Evolutionary conservation across 2,329 filamentous ascomycete species (phyloP), one percentile per base, ranked within the genome.

Genomic region (Neonectria faginata): DNA sequence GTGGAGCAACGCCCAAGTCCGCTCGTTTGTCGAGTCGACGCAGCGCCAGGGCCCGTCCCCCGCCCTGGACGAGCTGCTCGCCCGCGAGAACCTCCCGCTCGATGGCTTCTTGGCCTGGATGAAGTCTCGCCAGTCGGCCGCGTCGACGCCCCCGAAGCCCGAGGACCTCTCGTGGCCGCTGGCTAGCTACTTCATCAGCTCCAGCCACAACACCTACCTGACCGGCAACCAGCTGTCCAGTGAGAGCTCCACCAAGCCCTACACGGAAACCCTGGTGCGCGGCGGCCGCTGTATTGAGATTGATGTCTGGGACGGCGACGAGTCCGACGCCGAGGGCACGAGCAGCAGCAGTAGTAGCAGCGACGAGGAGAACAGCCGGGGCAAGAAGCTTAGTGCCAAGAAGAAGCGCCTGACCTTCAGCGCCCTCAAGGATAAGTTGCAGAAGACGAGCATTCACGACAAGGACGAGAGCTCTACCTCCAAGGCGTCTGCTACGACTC

Each of bases 151-250:
- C 2, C 77, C 77, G 20, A 71, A 74, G 25, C 67, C 79, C 2
- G 75, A 82, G 59, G 85, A 88, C 60, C 85, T 96, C 60, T 88
- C 93, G 56, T 91, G 89, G 73, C 94, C 94, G 0, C 81, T 97
- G 67, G 92, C 93, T 64, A 94, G 93, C 79, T 97, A 97, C 80
- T 97, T 93, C 79, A 93, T 97, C 76, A 97, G 91, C 67, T 97
- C 93, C 72, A 97, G 94, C 61, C 94, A 97, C 84, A 97, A 97
- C 80, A 97, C 94, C 0, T 97, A 97, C 72, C 87, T 97, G 22
- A 88, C 94, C 1, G 94, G 94, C 25, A 92, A 95, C 75, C 94
- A 97, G 81, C 88, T 97, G 14, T 93, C 88, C 65, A 95, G 93
- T 71, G 89, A 91, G 65, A 96, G 93, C 57, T 97, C 94, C 76